These are phyloP conservation scores for Colletotrichum sp. DNA, from an alignment of 2,329 filamentous ascomycete species.

Conservation along the genomic window DNA sequence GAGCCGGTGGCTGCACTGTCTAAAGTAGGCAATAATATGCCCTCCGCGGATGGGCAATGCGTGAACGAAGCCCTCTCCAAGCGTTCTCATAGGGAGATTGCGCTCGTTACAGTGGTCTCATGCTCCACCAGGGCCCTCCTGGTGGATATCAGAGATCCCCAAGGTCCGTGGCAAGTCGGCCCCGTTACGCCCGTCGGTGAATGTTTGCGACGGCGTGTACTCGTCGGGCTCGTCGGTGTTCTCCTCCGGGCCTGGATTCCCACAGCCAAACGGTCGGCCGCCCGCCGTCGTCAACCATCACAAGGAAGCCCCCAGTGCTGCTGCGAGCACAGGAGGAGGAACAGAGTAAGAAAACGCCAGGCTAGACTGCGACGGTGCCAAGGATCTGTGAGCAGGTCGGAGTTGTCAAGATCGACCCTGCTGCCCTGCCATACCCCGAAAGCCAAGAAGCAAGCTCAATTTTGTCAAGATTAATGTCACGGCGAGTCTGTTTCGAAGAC, in stretches of 20 bases:
- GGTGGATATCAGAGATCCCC: conserved; percentile 5
- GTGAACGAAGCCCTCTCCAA: not conserved
- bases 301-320: not conserved
- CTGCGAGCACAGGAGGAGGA: not conserved
- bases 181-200: conserved; percentile 15
- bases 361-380: not conserved
- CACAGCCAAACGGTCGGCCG: not conserved
- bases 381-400: not conserved
- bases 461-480: not conserved
- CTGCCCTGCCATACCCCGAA: not conserved
- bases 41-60: not conserved
- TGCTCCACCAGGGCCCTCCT: conserved; percentile 6
- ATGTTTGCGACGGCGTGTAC: conserved; percentile 4
- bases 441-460: not conserved
- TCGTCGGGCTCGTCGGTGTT: conserved; percentile 16
- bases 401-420: not conserved
- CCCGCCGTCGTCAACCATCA: not conserved
- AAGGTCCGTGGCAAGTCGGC: conserved; percentile 7
- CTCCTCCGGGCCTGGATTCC: not conserved
- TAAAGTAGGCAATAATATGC: not conserved
- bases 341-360: not conserved
- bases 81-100: not conserved
- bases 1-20: not conserved
- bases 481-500: not conserved
- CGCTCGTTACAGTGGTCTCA: not conserved